A percentile compares a stretch with the other conserved stretches of the same genome.
These are phyloP conservation scores for Colletotrichum sp. DNA, from an alignment of 2,329 filamentous ascomycete species.

Conservation along the genomic window DNA sequence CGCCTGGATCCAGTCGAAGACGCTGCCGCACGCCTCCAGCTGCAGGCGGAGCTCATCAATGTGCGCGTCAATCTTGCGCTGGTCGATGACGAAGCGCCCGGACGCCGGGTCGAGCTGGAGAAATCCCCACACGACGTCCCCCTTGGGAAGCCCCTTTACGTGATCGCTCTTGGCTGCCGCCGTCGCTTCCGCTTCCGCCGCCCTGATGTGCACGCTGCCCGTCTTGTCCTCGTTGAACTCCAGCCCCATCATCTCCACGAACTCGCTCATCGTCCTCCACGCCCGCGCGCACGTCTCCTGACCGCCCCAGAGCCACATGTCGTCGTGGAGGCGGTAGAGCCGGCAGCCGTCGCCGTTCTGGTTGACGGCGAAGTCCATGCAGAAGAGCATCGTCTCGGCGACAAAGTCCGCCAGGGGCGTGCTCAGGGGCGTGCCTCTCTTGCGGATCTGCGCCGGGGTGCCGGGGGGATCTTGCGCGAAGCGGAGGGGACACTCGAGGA, in stretches of 20 bases:
- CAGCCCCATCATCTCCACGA: constrained; percentile 56
- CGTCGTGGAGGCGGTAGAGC: constrained; percentile 66
- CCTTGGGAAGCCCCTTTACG: constrained; percentile 45
- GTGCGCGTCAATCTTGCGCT: constrained; percentile 58
- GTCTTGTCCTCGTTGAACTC: constrained; percentile 63
- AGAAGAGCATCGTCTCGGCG: constrained; percentile 64
- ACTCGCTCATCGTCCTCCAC: constrained; percentile 58
- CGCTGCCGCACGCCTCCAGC: constrained; percentile 54
- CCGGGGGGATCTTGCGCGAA: constrained; percentile 55
- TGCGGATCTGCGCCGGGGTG: constrained; percentile 44
- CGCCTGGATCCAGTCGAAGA: constrained; percentile 64
- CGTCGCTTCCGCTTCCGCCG: neutral
- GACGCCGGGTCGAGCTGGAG: constrained; percentile 52
- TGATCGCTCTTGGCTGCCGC: neutral
- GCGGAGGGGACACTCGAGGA: constrained; percentile 56
- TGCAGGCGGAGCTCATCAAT: constrained; percentile 61
- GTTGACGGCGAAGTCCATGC: constrained; percentile 67
- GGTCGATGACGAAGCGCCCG: constrained; percentile 61
- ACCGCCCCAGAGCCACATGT: constrained; percentile 68
- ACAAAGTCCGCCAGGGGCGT: constrained; percentile 60
- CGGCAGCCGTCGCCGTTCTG: constrained; percentile 53
- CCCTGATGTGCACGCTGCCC: constrained; percentile 49
- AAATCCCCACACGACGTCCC: constrained; percentile 64
- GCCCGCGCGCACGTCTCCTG: constrained; percentile 51
- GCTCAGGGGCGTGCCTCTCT: constrained; percentile 60